Percentiles rank a stretch among this genome's conserved stretches.
Conservation (phyloP, 768 basidiomycete genomes). For the Mycena venus region DNA sequence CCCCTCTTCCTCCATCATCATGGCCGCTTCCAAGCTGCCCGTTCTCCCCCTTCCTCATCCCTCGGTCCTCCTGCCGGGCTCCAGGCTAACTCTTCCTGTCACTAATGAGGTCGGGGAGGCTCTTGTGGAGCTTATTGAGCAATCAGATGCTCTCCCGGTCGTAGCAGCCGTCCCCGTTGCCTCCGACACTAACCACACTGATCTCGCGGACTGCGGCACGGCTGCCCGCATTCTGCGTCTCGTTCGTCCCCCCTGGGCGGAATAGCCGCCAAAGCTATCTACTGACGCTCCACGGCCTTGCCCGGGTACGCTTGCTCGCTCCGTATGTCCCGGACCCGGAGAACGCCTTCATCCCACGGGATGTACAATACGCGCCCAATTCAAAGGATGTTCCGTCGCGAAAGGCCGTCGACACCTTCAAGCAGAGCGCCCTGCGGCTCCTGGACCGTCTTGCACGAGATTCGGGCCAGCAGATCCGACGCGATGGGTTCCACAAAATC, state of each 20-base stretch:
- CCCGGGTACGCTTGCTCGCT: constrained; percentile 69
- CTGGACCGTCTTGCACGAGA: constrained; percentile 74
- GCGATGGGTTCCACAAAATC: constrained; percentile 79
- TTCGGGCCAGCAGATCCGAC: constrained; percentile 62
- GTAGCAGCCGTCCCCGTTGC: constrained; percentile 74
- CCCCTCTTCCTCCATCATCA: constrained; percentile 35
- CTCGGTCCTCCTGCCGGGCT: constrained; percentile 80
- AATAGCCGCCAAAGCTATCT: constrained; percentile 73
- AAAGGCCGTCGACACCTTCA: constrained; percentile 76
- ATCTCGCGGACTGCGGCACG: constrained; percentile 70
- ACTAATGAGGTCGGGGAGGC: constrained; percentile 71
- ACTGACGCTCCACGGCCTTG: constrained; percentile 79
- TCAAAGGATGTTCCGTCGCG: constrained; percentile 61
- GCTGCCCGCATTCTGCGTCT: constrained; percentile 81
- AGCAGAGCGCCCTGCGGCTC: constrained; percentile 73
- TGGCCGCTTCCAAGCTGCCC: constrained; percentile 69
- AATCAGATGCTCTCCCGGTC: constrained; percentile 77
- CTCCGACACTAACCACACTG: constrained; percentile 29
- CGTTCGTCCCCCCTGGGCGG: constrained; percentile 69
- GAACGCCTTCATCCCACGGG: constrained; percentile 49
- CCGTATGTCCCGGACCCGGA: constrained; percentile 47
- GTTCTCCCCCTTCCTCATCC: constrained; percentile 81
- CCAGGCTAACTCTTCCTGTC: constrained; percentile 77
- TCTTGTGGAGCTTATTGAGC: constrained; percentile 75
- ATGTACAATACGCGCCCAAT: constrained; percentile 63